Evolutionary conservation across 2,329 filamentous ascomycete species (phyloP).

Genomic region (Myriosclerotinia duriaeana): DNA sequence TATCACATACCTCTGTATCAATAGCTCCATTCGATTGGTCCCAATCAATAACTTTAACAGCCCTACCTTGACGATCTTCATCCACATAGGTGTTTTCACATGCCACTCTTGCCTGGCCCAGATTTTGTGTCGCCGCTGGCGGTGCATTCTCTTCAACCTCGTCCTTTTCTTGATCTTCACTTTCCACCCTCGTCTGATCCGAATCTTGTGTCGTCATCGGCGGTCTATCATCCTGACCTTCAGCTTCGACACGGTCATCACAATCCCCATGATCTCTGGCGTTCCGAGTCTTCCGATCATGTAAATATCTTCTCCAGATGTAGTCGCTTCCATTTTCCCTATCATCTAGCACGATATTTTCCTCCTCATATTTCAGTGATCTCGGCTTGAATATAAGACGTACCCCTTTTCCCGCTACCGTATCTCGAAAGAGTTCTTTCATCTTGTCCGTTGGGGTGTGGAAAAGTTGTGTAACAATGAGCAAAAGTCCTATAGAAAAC

Average conservation of each 20-base stretch:
- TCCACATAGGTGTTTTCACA: slow-evolving; percentile 32
- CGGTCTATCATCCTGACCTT: neutral
- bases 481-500: too few relatives aligned
- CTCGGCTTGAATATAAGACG: neutral
- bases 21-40: slow-evolving; percentile 52
- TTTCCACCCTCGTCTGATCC: too few relatives aligned
- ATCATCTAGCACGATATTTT: neutral
- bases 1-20: slow-evolving; percentile 45
- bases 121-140: neutral
- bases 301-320: slow-evolving; percentile 5
- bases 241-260: neutral
- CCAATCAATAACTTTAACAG: slow-evolving; percentile 44
- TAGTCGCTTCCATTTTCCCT: neutral
- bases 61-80: slow-evolving; percentile 43
- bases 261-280: slow-evolving; percentile 4
- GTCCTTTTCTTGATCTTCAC: neutral
- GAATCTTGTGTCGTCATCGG: neutral
- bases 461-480: too few relatives aligned
- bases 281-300: slow-evolving; percentile 1
- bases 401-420: neutral
- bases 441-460: neutral
- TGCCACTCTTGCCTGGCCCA: neutral
- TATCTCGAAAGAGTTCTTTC: slow-evolving; percentile 18
- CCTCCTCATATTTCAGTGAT: slow-evolving; percentile 9
- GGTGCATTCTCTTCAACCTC: neutral